Base-by-base conservation (phyloP, 163 green algal species). In the Chlorella variabilis region DNA sequence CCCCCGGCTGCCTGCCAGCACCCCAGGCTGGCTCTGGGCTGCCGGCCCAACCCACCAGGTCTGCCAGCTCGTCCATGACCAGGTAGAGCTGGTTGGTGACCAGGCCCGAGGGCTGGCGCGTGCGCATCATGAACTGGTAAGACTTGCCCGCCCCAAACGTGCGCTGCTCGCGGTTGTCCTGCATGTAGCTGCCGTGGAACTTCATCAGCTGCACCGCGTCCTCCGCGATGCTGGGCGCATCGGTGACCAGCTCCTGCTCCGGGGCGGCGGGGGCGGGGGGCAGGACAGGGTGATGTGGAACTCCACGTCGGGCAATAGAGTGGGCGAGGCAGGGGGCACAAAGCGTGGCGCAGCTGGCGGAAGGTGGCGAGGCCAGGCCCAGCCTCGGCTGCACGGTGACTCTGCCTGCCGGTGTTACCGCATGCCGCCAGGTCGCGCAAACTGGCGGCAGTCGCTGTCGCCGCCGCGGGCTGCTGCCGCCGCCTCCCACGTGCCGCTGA, bases 91-190 rank as follows among this genome's bases (percentile, higher is more conserved):
- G 90, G 89, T 99, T 99, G 69, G 89, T 91, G 21, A 98, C 95
- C 11, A 89, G 54, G 51, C 96, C 96, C 20, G 83, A 88, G 4
- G 97, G 96, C 90, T 99, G 96, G 27, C 92, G 88, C 8, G 97
- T 99, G 49, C 97, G 93, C 95, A 99, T 99, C 97, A 99, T 99
- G 89, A 99, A 99, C 90, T 98, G 95, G 84, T 99, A 99, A 8
- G 92, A 91, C 90, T 99, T 99, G 80, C 95, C 97, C 45, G 92
- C 39, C 1, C 96, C 96, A 69, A 96, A 97, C 0, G 92, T 87
- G n/a, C 97, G 92, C 89, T 97, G 94, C 85, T 99, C 97, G 20
- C 97, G 89, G 83, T 99, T 88, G 86, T 99, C 97, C 83, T 98
- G 95, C 93, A 94, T 87, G 83, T 99, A 99, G 80, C 87, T 96